These are phyloP conservation scores for Boletellus emodensis DNA, from an alignment of 768 basidiomycete genomes.

Conservation along the genomic window DNA sequence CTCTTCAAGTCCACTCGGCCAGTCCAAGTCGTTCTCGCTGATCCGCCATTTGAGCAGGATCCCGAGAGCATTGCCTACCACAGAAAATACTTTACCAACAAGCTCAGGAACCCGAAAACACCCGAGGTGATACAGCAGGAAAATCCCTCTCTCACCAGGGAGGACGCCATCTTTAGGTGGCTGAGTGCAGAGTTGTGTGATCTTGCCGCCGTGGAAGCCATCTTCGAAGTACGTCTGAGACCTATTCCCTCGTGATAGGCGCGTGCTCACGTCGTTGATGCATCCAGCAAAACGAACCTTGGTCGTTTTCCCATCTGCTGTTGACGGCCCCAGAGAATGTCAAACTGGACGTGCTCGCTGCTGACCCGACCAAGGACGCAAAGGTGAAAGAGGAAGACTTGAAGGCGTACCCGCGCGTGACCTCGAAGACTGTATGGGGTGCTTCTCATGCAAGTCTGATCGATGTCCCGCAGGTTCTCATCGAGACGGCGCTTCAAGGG, in stretches of 20 bases:
- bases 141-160: neutral
- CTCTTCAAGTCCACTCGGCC: constrained; percentile 8
- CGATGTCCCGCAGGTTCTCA: no score
- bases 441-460: no score
- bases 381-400: no score
- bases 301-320: constrained; percentile 1
- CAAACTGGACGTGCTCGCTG: no score
- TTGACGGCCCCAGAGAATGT: no score
- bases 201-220: constrained; percentile 1
- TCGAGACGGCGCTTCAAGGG: no score
- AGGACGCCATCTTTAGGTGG: constrained; percentile 1
- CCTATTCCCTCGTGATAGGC: neutral
- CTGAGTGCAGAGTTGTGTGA: constrained; percentile 5
- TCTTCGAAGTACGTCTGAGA: constrained; percentile 13
- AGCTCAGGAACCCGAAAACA: neutral
- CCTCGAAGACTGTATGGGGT: no score
- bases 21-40: constrained; percentile 17
- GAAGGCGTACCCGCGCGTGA: no score
- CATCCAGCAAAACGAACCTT: constrained; percentile 19
- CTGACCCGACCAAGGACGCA: no score
- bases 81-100: neutral
- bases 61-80: neutral
- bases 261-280: neutral
- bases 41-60: constrained; percentile 11
- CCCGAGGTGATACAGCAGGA: neutral